Base-by-base conservation (phyloP, 176 grass and related monocot genomes). In the Zea luxurians region DNA sequence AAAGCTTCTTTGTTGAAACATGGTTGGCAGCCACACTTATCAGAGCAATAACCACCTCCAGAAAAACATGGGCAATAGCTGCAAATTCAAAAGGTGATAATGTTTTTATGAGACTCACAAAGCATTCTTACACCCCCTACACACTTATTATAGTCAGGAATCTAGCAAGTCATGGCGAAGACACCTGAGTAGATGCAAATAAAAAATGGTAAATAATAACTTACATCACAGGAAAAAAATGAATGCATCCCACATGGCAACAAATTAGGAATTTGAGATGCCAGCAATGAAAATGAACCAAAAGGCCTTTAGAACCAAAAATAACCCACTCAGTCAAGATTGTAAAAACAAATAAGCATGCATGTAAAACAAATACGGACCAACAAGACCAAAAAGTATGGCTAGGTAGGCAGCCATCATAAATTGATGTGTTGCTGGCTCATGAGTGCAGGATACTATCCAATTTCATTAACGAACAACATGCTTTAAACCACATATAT, bases 61-160 rank as follows among this genome's bases (percentile, higher is more conserved):
- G 88, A 1, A 80, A 90, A 90, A 80, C 88, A 90, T 71, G 83
- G 83, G 37, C 88, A 90, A 62, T 90, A 90, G 44, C 88, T 90
- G 80, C 83, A 86, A 69, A 73, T 10, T 17, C 57, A 71, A 70
- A 60, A 1, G 4, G 49, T 37, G 6, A 66, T 50, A 37, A 83
- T 72, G 17, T 70, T 52, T 45, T 37, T 79, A 61, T 15, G 59
- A 40, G 10, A 77, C 58, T 10, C 52, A 21, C 43, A 61, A 58
- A 73, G 52, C 34, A 72, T 57, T 38, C 8, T 58, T 71, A 64
- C 16, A 64, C 9, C 42, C 18, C 13, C 27, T 77, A 64, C 15
- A 65, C 9, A n/a, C 44, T 4, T 43, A 73, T 53, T 13, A 73
- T 55, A 57, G 37, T 41, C 37, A 38, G 35, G 13, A 4, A 54